Conservation (phyloP, 192 early-diverging fungal genomes). For the Backusella morwellensis region DNA sequence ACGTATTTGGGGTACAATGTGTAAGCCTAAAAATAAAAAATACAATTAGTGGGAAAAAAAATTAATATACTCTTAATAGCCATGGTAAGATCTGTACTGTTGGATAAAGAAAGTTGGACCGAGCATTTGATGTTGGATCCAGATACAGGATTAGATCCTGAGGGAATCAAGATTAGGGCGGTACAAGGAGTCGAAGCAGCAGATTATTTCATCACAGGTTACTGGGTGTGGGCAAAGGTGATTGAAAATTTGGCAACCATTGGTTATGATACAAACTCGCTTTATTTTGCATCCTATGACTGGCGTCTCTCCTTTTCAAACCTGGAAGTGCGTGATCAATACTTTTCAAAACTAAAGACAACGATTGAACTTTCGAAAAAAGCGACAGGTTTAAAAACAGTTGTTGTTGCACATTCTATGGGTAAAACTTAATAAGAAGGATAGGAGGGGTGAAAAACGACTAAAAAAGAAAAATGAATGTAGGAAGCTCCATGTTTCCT, state of each 20-base stretch:
- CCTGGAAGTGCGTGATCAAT: slow-evolving; percentile 79
- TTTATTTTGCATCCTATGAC: slow-evolving; percentile 86
- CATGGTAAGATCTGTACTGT: slow-evolving; percentile 79
- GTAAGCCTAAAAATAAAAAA: slow-evolving; percentile 34
- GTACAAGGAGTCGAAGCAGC: slow-evolving; percentile 83
- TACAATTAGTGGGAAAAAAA: background rate
- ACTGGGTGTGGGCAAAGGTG: slow-evolving; percentile 87
- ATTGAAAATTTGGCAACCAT: slow-evolving; percentile 81
- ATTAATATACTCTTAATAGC: slow-evolving; percentile 34
- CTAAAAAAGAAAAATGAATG: background rate
- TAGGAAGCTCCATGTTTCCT: slow-evolving; percentile 63
- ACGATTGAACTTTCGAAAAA: slow-evolving; percentile 63
- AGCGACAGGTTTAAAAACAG: slow-evolving; percentile 52
- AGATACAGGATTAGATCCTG: slow-evolving; percentile 82
- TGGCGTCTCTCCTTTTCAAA: slow-evolving; percentile 82
- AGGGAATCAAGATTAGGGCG: slow-evolving; percentile 78
- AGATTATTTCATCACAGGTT: slow-evolving; percentile 88
- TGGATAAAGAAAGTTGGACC: slow-evolving; percentile 88
- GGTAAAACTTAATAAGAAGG: slow-evolving; percentile 30
- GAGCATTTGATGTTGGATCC: slow-evolving; percentile 80
- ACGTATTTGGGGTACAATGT: slow-evolving; percentile 80
- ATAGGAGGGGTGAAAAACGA: background rate
- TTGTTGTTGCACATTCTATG: slow-evolving; percentile 65
- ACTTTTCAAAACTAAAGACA: slow-evolving; percentile 73
- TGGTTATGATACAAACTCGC: slow-evolving; percentile 86